phyloP scores from a whole-genome alignment of 352 stramenopile species.

The Phytopythium delawarense region DNA sequence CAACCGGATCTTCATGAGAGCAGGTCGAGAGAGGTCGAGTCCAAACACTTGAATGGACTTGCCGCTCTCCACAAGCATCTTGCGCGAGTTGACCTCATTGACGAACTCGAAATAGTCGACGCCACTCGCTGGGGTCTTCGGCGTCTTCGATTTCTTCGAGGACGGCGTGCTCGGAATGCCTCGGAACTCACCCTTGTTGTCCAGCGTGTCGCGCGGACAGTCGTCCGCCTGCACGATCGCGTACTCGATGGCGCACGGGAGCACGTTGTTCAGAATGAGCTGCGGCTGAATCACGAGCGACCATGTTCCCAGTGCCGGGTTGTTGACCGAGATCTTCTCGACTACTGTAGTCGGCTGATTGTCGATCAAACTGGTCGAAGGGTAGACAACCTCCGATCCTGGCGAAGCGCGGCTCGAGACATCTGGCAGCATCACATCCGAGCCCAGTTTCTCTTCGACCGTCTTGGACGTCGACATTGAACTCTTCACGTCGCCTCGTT shows the following conservation, averaged over 20 bases:
- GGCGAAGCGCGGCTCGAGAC: constrained; percentile 33
- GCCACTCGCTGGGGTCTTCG: constrained; percentile 20
- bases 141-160: constrained; percentile 50
- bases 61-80: constrained; percentile 72
- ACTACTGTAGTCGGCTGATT: constrained; percentile 77
- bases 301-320: constrained; percentile 53
- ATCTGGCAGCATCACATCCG: constrained; percentile 48
- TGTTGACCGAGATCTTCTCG: constrained; percentile 70
- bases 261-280: constrained; percentile 74
- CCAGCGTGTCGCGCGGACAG: constrained; percentile 57
- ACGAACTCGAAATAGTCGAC: constrained; percentile 74
- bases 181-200: constrained; percentile 52
- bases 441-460: constrained; percentile 67
- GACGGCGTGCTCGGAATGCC: constrained; percentile 26
- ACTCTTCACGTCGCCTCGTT: constrained; percentile 38
- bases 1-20: constrained; percentile 76
- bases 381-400: constrained; percentile 66
- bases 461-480: constrained; percentile 48
- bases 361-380: constrained; percentile 69
- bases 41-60: constrained; percentile 81
- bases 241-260: constrained; percentile 82
- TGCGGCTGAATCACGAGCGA: constrained; percentile 80
- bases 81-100: constrained; percentile 73
- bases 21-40: constrained; percentile 54
- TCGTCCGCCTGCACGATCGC: constrained; percentile 73